phyloP scores from a whole-genome alignment of 2,329 filamentous ascomycete species.

The Metarhizium guizhouense region DNA sequence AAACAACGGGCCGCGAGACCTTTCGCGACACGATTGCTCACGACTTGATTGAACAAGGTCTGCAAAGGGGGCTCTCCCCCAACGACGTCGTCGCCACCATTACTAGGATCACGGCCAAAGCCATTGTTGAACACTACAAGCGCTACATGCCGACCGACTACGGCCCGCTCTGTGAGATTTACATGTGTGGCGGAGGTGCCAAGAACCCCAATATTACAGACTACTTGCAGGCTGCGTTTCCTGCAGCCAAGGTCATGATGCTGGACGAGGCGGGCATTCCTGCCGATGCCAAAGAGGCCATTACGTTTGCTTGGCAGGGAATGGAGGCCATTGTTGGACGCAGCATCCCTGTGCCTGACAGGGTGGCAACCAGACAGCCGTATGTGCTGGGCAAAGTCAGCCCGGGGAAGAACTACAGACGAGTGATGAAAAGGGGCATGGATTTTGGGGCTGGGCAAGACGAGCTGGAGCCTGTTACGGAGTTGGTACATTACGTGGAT shows the following conservation, averaged over 20 bases:
- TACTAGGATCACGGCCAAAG: constrained; percentile 49
- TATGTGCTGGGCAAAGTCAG: constrained; percentile 47
- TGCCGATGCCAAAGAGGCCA: constrained; percentile 47
- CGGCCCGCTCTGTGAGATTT: constrained; percentile 35
- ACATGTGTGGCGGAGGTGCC: constrained; percentile 52
- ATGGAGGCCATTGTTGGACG: constrained; percentile 50
- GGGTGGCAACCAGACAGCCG: constrained; percentile 40
- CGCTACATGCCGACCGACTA: constrained; percentile 37
- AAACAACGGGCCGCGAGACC: constrained; percentile 50
- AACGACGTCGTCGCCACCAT: constrained; percentile 49
- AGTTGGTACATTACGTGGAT: neutral
- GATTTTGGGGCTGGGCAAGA: neutral
- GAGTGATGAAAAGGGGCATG: neutral
- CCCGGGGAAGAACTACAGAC: constrained; percentile 44
- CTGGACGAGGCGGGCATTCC: constrained; percentile 50
- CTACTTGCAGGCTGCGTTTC: constrained; percentile 41
- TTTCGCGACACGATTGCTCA: constrained; percentile 48
- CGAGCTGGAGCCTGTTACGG: neutral
- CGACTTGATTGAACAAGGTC: constrained; percentile 38
- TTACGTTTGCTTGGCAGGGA: constrained; percentile 47
- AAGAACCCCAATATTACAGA: constrained; percentile 47
- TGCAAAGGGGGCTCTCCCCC: constrained; percentile 32
- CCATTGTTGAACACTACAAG: constrained; percentile 40
- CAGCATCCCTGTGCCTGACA: constrained; percentile 41
- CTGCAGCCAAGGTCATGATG: constrained; percentile 39